Evolutionary conservation across 148 eudicot genomes (phyloP).

Genomic region (Rhododendron simsii): DNA sequence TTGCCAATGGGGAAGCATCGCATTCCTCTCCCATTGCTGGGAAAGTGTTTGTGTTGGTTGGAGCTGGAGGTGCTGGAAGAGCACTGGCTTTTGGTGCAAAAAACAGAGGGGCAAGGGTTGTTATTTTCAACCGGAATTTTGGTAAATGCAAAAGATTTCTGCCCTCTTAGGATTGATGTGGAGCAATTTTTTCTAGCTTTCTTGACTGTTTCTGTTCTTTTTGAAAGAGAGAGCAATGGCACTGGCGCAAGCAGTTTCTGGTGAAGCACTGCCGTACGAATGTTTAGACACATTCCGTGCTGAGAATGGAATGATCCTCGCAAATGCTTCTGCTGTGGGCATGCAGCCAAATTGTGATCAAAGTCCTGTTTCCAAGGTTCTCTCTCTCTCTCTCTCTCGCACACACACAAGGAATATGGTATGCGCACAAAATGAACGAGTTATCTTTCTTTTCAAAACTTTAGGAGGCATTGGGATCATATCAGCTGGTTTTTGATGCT

Average conservation of each 20-base stretch:
- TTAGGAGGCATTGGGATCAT: slow-evolving; percentile 34
- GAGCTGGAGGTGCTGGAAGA: slow-evolving; percentile 52
- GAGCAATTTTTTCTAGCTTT: not conserved
- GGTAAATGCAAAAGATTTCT: slow-evolving; percentile 18
- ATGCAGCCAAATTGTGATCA: slow-evolving; percentile 39
- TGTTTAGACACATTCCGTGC: slow-evolving; percentile 23
- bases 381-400: not conserved
- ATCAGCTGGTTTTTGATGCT: slow-evolving; percentile 45
- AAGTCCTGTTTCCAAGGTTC: slow-evolving; percentile 48
- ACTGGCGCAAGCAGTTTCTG: slow-evolving; percentile 36
- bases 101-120: slow-evolving; percentile 43
- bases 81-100: slow-evolving; percentile 54
- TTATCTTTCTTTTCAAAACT: not conserved
- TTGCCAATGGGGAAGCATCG: slow-evolving; percentile 17
- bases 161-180: not conserved
- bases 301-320: slow-evolving; percentile 44
- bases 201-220: not conserved
- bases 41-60: slow-evolving; percentile 43
- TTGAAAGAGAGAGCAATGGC: slow-evolving; percentile 37
- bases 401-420: not conserved
- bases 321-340: slow-evolving; percentile 44
- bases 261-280: slow-evolving; percentile 35
- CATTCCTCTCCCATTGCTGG: slow-evolving; percentile 32
- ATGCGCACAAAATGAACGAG: not conserved
- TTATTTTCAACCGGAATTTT: slow-evolving; percentile 46